Evolutionary conservation across 345 rosid species (phyloP), one percentile per base, ranked within the genome.

Genomic region (Pelargonium nanum): DNA sequence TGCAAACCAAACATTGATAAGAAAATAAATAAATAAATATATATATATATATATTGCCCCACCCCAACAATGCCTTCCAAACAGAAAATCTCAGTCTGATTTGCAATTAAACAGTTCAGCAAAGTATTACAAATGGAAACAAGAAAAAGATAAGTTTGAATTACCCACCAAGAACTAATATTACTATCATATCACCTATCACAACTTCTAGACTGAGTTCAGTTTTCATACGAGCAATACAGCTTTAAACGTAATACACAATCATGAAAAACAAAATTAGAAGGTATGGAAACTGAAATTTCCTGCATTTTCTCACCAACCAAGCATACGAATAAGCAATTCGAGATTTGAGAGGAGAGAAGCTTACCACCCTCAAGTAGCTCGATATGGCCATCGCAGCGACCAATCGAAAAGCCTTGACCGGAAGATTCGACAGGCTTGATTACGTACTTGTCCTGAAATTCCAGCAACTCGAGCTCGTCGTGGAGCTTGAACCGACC

Each of bases 331-430:
- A 6, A 22, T 19, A 26, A 34, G 5, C n/a, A n/a, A 28, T 19
- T 9, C n/a, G 8, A 48, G 26, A 32, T 12, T 21, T 1, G 19
- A 53, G 25, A 19, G 13, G 19, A 59, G n/a, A 51, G 9, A 26
- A 24, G 12, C 61, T 73, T 60, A 85, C 97, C 91, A 19, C 88
- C 85, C 22, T 63, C 64, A 19, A 87, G 81, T 34, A 69, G 76
- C 67, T 77, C 72, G 68, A 92, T 68, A 66, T 74, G 73, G 16
- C 99, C 97, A 59, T 83, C 84, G 25, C 77, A 77, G 30, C 97
- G 94, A 65, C 59, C 63, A 63, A 89, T 79, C 44, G 80, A 81
- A 86, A 92, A 92, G 71, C 96, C 97, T 22, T 70, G 75, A 62
- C 44, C 53, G 19, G 85, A 84, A 68, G 81, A 80, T 30, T 75